phyloP scores from a whole-genome alignment of 2,329 filamentous ascomycete species.

The Neofusicoccum cordaticola region DNA sequence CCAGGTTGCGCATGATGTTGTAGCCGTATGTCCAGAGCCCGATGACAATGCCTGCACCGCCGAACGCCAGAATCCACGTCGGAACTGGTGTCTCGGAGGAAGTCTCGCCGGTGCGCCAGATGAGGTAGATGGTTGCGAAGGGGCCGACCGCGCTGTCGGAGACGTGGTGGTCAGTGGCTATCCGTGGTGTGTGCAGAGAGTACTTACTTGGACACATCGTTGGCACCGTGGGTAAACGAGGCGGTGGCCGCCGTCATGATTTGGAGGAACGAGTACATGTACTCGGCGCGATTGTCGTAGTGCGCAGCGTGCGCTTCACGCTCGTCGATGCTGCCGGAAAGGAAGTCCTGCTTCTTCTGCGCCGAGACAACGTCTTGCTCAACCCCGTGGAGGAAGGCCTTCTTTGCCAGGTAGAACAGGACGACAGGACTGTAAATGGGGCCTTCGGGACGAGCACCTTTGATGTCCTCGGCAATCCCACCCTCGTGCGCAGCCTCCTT shows the following conservation, averaged over 20 bases:
- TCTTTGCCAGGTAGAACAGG: slow-evolving; percentile 48
- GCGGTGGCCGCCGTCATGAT: slow-evolving; percentile 62
- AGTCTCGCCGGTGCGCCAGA: slow-evolving; percentile 54
- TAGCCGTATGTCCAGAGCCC: slow-evolving; percentile 63
- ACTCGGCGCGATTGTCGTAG: slow-evolving; percentile 62
- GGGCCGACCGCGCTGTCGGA: slow-evolving; percentile 50
- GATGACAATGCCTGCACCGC: slow-evolving; percentile 52
- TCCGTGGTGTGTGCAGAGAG: slow-evolving; percentile 44
- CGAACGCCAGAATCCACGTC: slow-evolving; percentile 58
- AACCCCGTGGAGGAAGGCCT: slow-evolving; percentile 49
- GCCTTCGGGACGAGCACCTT: slow-evolving; percentile 32
- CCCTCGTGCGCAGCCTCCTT: background rate
- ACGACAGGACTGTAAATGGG: slow-evolving; percentile 45
- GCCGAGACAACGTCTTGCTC: slow-evolving; percentile 48
- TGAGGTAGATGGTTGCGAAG: slow-evolving; percentile 61
- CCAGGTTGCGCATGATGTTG: slow-evolving; percentile 63
- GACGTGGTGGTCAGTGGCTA: background rate
- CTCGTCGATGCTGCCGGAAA: slow-evolving; percentile 53
- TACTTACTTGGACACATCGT: slow-evolving; percentile 51
- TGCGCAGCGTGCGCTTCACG: slow-evolving; percentile 58
- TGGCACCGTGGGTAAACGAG: slow-evolving; percentile 69
- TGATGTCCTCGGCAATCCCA: slow-evolving; percentile 3
- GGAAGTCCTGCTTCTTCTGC: slow-evolving; percentile 43
- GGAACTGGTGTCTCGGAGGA: slow-evolving; percentile 51
- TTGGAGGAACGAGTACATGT: slow-evolving; percentile 56